Evolutionary conservation across 208 protist species (phyloP).

Genomic region (Histomonas meleagridis): DNA sequence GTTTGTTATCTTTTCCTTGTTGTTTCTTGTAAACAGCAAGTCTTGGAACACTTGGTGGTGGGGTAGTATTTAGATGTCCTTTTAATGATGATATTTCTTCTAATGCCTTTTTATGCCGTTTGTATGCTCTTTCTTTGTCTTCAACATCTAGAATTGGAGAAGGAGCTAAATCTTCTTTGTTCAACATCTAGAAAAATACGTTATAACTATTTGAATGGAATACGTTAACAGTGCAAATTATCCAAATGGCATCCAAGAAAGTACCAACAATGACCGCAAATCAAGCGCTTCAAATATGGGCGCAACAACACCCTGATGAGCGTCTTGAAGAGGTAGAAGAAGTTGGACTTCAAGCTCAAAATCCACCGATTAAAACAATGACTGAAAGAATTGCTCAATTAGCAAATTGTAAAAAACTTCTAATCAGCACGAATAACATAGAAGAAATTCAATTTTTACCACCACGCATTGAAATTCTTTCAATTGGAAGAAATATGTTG

Average conservation of each 20-base stretch:
- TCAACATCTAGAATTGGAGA: too few species aligned
- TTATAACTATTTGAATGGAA: too few species aligned
- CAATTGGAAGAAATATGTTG: background rate
- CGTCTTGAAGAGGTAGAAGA: conserved; percentile 22
- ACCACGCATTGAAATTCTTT: conserved; percentile 18
- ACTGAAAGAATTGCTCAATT: background rate
- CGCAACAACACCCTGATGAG: background rate
- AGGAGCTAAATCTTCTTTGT: too few species aligned
- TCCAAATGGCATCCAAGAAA: conserved; percentile 8
- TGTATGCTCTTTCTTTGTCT: too few species aligned
- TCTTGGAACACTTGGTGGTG: too few species aligned
- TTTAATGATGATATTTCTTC: too few species aligned
- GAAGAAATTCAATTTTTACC: conserved; percentile 21
- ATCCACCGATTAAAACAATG: background rate
- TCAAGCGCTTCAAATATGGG: background rate
- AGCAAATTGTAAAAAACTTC: background rate
- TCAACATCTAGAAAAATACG: too few species aligned
- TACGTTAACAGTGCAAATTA: too few species aligned
- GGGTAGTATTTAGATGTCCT: too few species aligned
- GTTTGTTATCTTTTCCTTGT: too few species aligned
- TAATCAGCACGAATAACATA: conserved; percentile 24
- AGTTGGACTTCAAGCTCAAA: background rate
- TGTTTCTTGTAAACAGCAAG: too few species aligned
- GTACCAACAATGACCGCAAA: background rate
- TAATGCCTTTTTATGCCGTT: too few species aligned